These are phyloP conservation scores for Populus tremula DNA, from an alignment of 345 rosid genomes.

Conservation along the genomic window DNA sequence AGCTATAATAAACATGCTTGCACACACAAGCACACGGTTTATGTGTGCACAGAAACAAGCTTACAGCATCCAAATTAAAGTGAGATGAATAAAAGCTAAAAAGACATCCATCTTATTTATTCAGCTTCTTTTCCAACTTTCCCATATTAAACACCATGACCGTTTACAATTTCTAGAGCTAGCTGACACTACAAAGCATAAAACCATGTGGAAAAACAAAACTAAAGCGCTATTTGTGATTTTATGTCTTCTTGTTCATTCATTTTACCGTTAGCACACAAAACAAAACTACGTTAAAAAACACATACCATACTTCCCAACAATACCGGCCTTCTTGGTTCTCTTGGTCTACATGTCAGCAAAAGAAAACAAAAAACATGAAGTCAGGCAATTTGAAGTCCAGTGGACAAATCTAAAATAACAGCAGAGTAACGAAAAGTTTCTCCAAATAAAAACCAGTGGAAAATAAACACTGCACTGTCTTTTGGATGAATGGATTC, in stretches of 20 bases:
- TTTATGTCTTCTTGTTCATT: too few species aligned
- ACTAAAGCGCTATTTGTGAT: too few species aligned
- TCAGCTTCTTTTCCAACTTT: background rate
- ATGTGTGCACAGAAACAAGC: too few species aligned
- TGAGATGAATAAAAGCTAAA: background rate
- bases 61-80: too few species aligned
- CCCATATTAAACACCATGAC: too few species aligned
- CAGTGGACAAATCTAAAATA: background rate
- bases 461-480: background rate
- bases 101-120: background rate
- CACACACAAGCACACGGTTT: too few species aligned
- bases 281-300: background rate
- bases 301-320: slow-evolving; percentile 61
- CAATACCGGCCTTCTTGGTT: slow-evolving; percentile 80
- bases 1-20: background rate
- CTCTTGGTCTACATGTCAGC: slow-evolving; percentile 51
- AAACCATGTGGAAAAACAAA: too few species aligned
- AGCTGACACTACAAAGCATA: too few species aligned
- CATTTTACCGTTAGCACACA: too few species aligned
- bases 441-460: background rate
- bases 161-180: too few species aligned
- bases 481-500: background rate
- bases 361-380: background rate
- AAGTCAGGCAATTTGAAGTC: too few species aligned
- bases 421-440: too few species aligned